These are phyloP conservation scores for Wallacemonas rigidus DNA, from an alignment of 208 protist genomes.

Conservation along the genomic window DNA sequence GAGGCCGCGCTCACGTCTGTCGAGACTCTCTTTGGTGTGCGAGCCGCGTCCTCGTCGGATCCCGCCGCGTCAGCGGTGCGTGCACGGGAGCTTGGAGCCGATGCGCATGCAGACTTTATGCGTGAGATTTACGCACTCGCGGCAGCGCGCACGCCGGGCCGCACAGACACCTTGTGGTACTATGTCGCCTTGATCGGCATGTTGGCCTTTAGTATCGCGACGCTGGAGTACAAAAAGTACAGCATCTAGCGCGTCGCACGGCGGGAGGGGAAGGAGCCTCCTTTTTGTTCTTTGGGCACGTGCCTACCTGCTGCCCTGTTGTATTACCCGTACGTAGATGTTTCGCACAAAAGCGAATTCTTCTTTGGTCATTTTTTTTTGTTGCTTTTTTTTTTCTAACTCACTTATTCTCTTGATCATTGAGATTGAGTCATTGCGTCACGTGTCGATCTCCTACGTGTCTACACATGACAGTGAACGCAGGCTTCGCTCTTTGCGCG, in stretches of 20 bases:
- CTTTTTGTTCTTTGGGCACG: too few species aligned
- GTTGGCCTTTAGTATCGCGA: slow-evolving; percentile 21
- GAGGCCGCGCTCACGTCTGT: not conserved
- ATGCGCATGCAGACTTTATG: slow-evolving; percentile 10
- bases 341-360: too few species aligned
- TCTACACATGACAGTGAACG: too few species aligned
- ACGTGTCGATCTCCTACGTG: too few species aligned
- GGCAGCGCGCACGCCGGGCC: slow-evolving; percentile 13
- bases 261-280: not conserved
- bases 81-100: not conserved
- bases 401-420: too few species aligned
- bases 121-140: slow-evolving; percentile 27
- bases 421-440: too few species aligned
- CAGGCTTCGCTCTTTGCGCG: too few species aligned
- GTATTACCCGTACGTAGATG: too few species aligned
- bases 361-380: too few species aligned
- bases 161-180: slow-evolving; percentile 20
- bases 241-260: not conserved
- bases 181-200: slow-evolving; percentile 26
- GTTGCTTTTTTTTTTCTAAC: too few species aligned
- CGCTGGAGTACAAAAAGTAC: slow-evolving; percentile 40
- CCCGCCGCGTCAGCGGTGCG: too few species aligned
- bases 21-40: not conserved
- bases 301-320: too few species aligned
- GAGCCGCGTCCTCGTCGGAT: not conserved